phyloP scores from a whole-genome alignment of 2,329 filamentous ascomycete species.

The Penicillium sp. region DNA sequence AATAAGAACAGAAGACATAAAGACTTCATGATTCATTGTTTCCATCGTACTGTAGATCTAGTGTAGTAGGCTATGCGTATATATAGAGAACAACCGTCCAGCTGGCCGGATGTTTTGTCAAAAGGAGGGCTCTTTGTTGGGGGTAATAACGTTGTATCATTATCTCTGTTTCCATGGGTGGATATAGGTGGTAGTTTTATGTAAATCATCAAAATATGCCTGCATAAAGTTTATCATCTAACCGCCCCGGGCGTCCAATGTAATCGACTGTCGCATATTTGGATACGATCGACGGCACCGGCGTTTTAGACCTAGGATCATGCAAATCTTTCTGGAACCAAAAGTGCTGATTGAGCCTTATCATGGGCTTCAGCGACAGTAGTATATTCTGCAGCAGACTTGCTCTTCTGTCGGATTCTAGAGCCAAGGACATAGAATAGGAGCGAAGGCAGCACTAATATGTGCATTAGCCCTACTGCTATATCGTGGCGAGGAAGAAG shows the following conservation, averaged over 20 bases:
- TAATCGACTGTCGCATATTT: background rate
- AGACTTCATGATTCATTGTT: background rate
- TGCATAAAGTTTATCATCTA: background rate
- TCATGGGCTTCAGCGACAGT: conserved; percentile 21
- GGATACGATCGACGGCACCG: background rate
- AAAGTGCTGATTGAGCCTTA: conserved; percentile 8
- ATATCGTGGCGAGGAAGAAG: background rate
- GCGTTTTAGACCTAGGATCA: background rate
- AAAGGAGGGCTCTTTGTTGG: too few species aligned
- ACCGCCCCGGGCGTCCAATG: too few species aligned
- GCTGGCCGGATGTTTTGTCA: too few species aligned
- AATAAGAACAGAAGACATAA: conserved; percentile 12
- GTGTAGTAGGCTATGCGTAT: background rate
- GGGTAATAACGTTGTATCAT: too few species aligned
- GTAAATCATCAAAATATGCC: background rate
- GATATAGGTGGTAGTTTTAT: background rate
- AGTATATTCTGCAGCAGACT: conserved; percentile 30
- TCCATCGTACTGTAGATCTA: background rate
- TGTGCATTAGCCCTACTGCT: background rate
- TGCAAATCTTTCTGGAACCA: background rate
- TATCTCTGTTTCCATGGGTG: too few species aligned
- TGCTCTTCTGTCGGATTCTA: conserved; percentile 46
- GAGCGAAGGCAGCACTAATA: conserved; percentile 51
- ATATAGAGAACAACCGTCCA: too few species aligned
- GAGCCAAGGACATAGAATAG: conserved; percentile 51